These are phyloP conservation scores for Fusarium virguliforme DNA, from an alignment of 2,329 filamentous ascomycete species.

Conservation along the genomic window DNA sequence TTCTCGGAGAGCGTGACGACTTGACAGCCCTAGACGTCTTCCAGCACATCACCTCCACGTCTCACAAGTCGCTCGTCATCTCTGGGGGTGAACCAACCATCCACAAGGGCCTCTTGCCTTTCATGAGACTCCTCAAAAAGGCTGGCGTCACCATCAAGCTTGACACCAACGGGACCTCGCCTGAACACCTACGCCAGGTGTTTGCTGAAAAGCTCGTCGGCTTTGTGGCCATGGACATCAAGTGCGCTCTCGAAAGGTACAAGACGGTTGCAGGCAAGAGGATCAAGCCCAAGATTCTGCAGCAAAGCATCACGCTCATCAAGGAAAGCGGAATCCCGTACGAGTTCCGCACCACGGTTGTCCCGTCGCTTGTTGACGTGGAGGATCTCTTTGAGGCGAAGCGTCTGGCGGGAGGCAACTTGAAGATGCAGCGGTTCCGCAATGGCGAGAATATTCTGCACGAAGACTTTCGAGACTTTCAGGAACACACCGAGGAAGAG, in stretches of 20 bases:
- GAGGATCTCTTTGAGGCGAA: constrained; percentile 49
- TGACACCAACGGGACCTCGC: constrained; percentile 44
- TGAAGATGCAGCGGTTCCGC: constrained; percentile 45
- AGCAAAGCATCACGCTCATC: constrained; percentile 42
- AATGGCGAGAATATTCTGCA: constrained; percentile 33
- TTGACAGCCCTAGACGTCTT: constrained; percentile 37
- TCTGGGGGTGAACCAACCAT: constrained; percentile 48
- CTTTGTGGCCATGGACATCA: constrained; percentile 49
- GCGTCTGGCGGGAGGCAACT: constrained; percentile 38
- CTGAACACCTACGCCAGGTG: neutral
- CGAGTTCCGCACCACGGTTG: constrained; percentile 47
- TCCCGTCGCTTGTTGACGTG: constrained; percentile 42
- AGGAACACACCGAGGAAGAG: constrained; percentile 44
- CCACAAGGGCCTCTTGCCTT: constrained; percentile 42
- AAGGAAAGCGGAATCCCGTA: constrained; percentile 41
- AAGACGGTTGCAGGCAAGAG: constrained; percentile 42
- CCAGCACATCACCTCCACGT: constrained; percentile 32
- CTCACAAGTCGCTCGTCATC: constrained; percentile 44
- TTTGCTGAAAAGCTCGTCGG: constrained; percentile 36
- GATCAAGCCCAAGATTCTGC: constrained; percentile 33
- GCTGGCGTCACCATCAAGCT: constrained; percentile 40
- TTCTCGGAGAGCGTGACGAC: constrained; percentile 39
- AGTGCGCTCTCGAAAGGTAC: constrained; percentile 47
- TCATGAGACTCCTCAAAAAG: constrained; percentile 37
- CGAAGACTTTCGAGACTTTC: constrained; percentile 16